Evolutionary conservation across 768 basidiomycete species (phyloP), one percentile per base, ranked within the genome.

Genomic region (Chiua virens): DNA sequence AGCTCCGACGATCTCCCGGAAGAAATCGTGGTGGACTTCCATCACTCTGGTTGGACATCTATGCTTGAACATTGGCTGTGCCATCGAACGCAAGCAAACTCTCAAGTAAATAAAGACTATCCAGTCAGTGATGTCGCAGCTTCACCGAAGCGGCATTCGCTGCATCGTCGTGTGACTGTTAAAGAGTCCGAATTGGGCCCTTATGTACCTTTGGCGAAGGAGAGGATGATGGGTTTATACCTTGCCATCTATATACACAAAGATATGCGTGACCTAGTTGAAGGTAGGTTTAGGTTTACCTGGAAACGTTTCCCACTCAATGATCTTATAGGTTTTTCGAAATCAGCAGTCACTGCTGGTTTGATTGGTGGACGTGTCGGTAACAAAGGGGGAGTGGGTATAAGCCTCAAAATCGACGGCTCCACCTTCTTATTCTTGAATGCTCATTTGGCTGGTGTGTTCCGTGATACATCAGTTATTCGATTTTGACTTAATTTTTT

Each of bases 351-450:
- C 1, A 87, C 93, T 1, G 82, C 95, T 15, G 95, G 95, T 5
- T 73, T 97, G 21, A 90, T 96, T 23, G 92, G 92, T 3, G 95
- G 95, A 0, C 73, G 95, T 42, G 77, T 97, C 3, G 95, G 95
- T 6, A 98, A 98, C 65, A 98, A 98, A 65, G 83, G 95, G 1
- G 91, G 88, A 15, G 90, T 95, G 22, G 94, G 91, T n/a, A 86
- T 97, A 55, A 89, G 87, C 53, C 69, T 96, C 39, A 86, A 92
- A 57, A 74, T 98, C 18, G 84, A 82, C 42, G 87, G 85, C n/a
- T 85, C 82, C 21, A 87, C 91, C 0, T 77, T 97, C 40, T 75
- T 98, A 13, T 96, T 98, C 67, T 71, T 97, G 60, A 97, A 96
- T 59, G 88, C 91, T 0, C 95, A 98, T 68, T 75, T 97, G 22